Conservation (phyloP, 768 basidiomycete species). For the Scleroderma citrinum region DNA sequence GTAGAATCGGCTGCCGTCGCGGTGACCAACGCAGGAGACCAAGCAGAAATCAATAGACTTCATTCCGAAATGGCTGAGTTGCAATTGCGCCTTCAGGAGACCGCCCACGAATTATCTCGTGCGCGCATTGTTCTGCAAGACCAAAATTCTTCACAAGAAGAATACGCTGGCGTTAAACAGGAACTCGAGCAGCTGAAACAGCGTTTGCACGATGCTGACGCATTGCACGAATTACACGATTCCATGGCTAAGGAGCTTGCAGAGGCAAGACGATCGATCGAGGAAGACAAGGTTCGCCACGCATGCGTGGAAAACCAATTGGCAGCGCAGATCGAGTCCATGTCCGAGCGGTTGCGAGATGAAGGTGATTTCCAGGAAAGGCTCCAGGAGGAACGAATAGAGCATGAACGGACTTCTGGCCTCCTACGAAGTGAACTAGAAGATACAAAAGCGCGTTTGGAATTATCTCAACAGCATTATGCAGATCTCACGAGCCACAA, state of each 20-base stretch:
- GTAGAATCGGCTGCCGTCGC: not conserved
- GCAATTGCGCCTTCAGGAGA: conserved; percentile 1
- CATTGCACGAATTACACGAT: conserved; percentile 34
- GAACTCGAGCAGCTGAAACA: conserved; percentile 3
- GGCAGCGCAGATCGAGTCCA: conserved; percentile 23
- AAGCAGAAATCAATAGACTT: not conserved
- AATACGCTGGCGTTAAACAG: not conserved
- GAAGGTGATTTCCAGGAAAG: conserved; percentile 10
- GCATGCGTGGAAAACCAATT: conserved; percentile 26
- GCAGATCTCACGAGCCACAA: conserved; percentile 23
- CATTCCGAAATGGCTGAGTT: conserved; percentile 3
- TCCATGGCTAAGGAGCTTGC: conserved; percentile 31
- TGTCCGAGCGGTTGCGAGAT: conserved; percentile 13
- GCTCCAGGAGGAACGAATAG: conserved; percentile 3
- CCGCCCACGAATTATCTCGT: conserved; percentile 1
- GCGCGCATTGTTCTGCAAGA: conserved; percentile 3
- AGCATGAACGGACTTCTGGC: conserved; percentile 13
- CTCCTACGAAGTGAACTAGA: conserved; percentile 22
- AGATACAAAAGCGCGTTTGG: conserved; percentile 16
- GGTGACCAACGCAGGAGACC: conserved; percentile 1
- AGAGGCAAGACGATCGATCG: conserved; percentile 28
- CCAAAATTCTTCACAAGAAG: conserved; percentile 1
- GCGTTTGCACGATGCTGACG: conserved; percentile 26
- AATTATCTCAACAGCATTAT: conserved; percentile 17
- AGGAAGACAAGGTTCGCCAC: conserved; percentile 31